phyloP scores from a whole-genome alignment of 176 grass and related monocot species.

The Aegilops bicornis region DNA sequence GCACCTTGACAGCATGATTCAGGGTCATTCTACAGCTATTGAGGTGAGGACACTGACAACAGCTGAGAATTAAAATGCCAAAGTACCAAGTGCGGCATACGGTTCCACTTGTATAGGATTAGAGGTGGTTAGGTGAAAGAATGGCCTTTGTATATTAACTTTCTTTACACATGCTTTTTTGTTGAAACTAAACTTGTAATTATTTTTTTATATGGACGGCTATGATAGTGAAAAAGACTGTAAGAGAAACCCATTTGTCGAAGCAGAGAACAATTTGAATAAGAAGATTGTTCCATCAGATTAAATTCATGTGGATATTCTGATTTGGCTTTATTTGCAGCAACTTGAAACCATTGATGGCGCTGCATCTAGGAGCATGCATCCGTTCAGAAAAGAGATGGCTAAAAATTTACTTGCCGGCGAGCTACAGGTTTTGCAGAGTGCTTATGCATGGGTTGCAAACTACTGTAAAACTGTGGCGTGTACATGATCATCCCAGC shows the following conservation, averaged over 20 bases:
- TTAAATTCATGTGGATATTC: background rate
- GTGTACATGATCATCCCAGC: background rate
- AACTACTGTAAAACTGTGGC: constrained; percentile 47
- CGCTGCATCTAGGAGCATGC: background rate
- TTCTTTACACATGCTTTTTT: background rate
- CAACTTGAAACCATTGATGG: constrained; percentile 40
- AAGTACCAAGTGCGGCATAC: background rate
- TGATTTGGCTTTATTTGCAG: constrained; percentile 34
- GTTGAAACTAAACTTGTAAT: background rate
- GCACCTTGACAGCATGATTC: constrained; percentile 45
- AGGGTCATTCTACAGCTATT: constrained; percentile 46
- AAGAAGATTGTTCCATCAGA: too few species aligned
- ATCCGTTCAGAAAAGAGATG: constrained; percentile 58
- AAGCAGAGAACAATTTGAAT: background rate
- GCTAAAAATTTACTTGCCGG: constrained; percentile 66
- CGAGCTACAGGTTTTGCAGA: constrained; percentile 55
- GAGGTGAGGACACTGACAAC: constrained; percentile 41
- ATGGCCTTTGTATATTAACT: background rate
- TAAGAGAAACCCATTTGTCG: background rate
- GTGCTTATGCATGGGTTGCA: constrained; percentile 38
- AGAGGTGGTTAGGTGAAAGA: constrained; percentile 2
- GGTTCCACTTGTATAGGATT: background rate
- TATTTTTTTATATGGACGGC: too few species aligned
- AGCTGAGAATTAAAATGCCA: background rate
- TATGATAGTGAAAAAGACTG: background rate